Percentiles rank a stretch among this genome's conserved stretches.
phyloP scores from a whole-genome alignment of 257 asterid genomes.

The Rauvolfia tetraphylla region DNA sequence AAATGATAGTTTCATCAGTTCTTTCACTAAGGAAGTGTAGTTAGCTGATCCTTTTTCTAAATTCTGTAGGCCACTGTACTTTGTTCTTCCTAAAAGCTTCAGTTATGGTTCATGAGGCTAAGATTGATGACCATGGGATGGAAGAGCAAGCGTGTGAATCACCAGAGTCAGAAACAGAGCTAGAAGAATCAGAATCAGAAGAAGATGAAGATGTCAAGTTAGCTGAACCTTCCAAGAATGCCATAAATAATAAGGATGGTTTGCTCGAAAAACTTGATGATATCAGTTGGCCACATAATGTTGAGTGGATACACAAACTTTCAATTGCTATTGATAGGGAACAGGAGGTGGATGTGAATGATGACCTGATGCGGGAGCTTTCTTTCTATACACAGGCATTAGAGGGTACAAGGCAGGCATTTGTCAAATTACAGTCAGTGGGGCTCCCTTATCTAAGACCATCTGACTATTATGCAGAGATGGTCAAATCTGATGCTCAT shows the following conservation, averaged over 20 bases:
- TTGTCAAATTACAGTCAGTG: conserved; percentile 48
- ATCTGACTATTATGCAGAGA: conserved; percentile 83
- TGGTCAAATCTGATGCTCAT: conserved; percentile 83
- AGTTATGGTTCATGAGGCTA: conserved; percentile 8
- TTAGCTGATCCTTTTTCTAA: not conserved
- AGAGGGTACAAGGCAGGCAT: conserved; percentile 70
- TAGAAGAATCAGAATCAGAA: conserved; percentile 48
- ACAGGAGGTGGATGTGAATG: conserved; percentile 73
- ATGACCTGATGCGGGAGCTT: conserved; percentile 73
- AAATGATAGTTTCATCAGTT: not conserved
- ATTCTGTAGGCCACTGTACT: not conserved
- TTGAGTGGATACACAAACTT: conserved; percentile 77
- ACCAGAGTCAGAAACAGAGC: conserved; percentile 54
- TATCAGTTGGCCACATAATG: conserved; percentile 62
- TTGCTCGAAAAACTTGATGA: conserved; percentile 74
- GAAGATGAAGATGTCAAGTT: conserved; percentile 54
- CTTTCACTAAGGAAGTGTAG: not conserved
- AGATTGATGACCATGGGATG: conserved; percentile 1
- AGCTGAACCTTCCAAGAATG: conserved; percentile 72
- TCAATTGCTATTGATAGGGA: conserved; percentile 53
- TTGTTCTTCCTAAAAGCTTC: not conserved
- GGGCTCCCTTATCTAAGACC: conserved; percentile 77
- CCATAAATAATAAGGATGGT: conserved; percentile 59
- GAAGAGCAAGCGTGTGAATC: conserved; percentile 28
- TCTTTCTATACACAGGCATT: conserved; percentile 85